These are phyloP conservation scores for Oenanthe sinensis DNA, from an alignment of 129 eudicot species.

Conservation along the genomic window DNA sequence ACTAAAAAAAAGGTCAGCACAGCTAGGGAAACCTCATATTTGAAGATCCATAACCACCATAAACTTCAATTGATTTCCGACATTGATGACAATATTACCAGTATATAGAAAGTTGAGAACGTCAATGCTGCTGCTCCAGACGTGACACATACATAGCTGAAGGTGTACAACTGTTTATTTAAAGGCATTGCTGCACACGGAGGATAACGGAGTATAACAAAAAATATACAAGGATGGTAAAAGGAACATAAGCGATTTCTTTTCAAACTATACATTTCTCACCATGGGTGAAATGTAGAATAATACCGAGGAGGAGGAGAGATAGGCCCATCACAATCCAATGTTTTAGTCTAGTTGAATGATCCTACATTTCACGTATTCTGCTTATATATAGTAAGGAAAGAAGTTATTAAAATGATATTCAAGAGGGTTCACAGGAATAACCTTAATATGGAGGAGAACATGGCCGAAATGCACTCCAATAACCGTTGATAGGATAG, in stretches of 20 bases:
- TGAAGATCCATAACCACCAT: background rate
- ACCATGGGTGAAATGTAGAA: constrained; percentile 81
- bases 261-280: constrained; percentile 19
- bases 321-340: constrained; percentile 63
- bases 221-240: background rate
- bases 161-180: constrained; percentile 74
- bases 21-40: no score
- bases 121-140: constrained; percentile 76
- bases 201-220: background rate
- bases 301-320: constrained; percentile 45
- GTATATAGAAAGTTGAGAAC: constrained; percentile 53
- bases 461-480: constrained; percentile 86
- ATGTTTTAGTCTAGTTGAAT: constrained; percentile 55
- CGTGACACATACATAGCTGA: constrained; percentile 83
- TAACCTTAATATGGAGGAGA: constrained; percentile 69
- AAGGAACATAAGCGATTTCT: background rate
- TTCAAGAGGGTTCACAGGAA: background rate
- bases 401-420: background rate
- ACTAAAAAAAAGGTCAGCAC: background rate
- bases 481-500: constrained; percentile 59
- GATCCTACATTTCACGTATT: constrained; percentile 35
- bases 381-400: background rate
- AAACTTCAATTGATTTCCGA: background rate
- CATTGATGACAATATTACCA: constrained; percentile 34
- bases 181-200: constrained; percentile 70